A percentile compares a stretch with the other conserved stretches of the same genome.
Conservation (phyloP, 2,329 filamentous ascomycete genomes). For the Zymoseptoria ardabiliae region DNA sequence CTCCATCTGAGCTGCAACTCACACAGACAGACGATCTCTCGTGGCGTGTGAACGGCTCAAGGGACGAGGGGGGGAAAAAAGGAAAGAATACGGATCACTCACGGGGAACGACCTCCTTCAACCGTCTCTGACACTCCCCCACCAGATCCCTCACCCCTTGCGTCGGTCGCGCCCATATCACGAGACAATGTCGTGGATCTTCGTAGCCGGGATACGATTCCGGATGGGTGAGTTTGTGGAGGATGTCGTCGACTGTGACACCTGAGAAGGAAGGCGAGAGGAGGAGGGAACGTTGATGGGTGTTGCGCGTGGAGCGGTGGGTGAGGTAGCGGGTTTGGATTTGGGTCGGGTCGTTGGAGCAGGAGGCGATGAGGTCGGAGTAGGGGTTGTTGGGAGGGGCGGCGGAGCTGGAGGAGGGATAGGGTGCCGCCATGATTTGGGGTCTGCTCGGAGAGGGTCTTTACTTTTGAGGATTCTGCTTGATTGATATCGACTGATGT, state of each 20-base stretch:
- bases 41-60: no score
- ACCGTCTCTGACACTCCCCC: constrained; percentile 56
- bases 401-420: constrained; percentile 27
- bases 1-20: no score
- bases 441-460: background rate
- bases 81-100: constrained; percentile 32
- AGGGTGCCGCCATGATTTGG: constrained; percentile 27
- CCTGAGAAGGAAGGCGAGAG: constrained; percentile 60
- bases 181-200: constrained; percentile 74
- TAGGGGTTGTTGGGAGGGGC: constrained; percentile 61
- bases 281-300: constrained; percentile 67
- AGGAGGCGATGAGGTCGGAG: constrained; percentile 62
- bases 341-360: constrained; percentile 53
- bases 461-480: no score
- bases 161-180: constrained; percentile 82
- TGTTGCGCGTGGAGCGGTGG: constrained; percentile 69
- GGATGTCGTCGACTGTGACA: constrained; percentile 67
- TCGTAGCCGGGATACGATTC: constrained; percentile 59
- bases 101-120: constrained; percentile 63
- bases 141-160: constrained; percentile 62
- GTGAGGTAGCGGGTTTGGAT: constrained; percentile 66
- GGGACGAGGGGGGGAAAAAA: no score
- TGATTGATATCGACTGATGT: no score
- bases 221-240: constrained; percentile 61
- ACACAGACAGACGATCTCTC: no score